Evolutionary conservation across 2,329 filamentous ascomycete genomes (phyloP).

Genomic region (Aspergillus awamori): DNA sequence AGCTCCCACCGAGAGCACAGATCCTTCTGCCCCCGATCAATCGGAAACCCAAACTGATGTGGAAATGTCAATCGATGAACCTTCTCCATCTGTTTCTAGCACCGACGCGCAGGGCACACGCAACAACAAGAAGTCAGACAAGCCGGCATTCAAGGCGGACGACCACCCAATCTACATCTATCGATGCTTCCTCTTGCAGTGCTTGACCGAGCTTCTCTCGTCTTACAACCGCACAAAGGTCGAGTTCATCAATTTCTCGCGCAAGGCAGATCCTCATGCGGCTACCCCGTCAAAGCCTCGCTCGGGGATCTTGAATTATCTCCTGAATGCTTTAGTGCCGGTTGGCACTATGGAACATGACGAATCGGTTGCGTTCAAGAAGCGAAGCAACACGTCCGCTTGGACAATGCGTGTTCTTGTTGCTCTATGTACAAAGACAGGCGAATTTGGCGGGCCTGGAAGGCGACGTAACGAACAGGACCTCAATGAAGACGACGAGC

Average conservation of each 20-base stretch:
- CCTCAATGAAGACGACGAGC: conserved; percentile 43
- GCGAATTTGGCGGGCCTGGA: conserved; percentile 67
- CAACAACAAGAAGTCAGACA: conserved; percentile 65
- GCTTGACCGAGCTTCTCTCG: conserved; percentile 83
- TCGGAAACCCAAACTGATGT: conserved; percentile 48
- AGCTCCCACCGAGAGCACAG: conserved; percentile 39
- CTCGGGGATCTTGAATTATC: conserved; percentile 88
- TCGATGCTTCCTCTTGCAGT: conserved; percentile 90
- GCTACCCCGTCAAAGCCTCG: conserved; percentile 92
- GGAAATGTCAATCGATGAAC: conserved; percentile 52
- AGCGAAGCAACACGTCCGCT: conserved; percentile 79
- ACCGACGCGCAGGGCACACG: conserved; percentile 32
- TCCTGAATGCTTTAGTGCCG: conserved; percentile 77
- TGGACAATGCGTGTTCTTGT: conserved; percentile 87
- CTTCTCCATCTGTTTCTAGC: conserved; percentile 37
- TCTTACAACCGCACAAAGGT: conserved; percentile 95
- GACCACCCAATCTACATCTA: conserved; percentile 97
- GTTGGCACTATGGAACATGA: conserved; percentile 68
- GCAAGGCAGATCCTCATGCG: conserved; percentile 79
- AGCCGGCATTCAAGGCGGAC: conserved; percentile 81
- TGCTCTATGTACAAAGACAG: conserved; percentile 83
- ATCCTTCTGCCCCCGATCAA: conserved; percentile 35
- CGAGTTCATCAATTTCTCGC: conserved; percentile 98
- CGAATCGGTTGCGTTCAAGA: conserved; percentile 77
- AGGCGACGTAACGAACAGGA: conserved; percentile 53